These are phyloP conservation scores for Cercospora sesami DNA, from an alignment of 2,329 filamentous ascomycete genomes.

Conservation along the genomic window DNA sequence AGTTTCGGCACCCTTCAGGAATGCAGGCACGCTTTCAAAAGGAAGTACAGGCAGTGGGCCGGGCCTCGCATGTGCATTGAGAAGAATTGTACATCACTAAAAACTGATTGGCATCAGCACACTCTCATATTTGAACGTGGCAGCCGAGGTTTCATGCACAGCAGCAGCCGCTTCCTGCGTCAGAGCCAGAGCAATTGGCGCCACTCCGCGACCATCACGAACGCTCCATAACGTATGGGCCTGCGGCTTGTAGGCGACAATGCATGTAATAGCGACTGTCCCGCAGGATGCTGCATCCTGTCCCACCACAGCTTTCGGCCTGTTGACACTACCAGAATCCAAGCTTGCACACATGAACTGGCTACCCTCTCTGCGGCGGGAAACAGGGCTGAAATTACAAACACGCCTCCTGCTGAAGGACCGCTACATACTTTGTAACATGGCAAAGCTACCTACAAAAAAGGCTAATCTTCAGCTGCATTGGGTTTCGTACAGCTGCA, in stretches of 20 bases:
- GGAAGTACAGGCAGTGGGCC: constrained; percentile 14
- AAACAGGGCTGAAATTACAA: background rate
- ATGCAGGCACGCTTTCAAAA: constrained; percentile 18
- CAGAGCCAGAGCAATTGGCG: background rate
- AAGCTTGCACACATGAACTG: background rate
- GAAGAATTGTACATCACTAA: background rate
- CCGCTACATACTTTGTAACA: background rate
- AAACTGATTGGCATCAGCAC: constrained; percentile 6
- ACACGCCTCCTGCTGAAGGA: background rate
- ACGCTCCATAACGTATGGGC: background rate
- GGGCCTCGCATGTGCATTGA: background rate
- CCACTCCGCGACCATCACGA: background rate
- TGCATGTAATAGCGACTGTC: background rate
- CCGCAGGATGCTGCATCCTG: background rate
- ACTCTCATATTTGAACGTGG: constrained; percentile 3
- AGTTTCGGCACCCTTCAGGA: constrained; percentile 12
- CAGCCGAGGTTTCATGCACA: constrained; percentile 19
- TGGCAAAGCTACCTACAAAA: constrained; percentile 18
- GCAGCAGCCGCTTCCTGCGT: background rate
- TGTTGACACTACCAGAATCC: background rate
- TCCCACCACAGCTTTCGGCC: background rate
- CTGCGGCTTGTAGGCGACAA: background rate
- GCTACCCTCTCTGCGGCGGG: background rate
- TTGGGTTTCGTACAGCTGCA: constrained; percentile 7
- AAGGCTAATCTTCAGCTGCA: background rate